Conservation (phyloP, 371 early-diverging fungal species). For the Mortierella sp. region DNA sequence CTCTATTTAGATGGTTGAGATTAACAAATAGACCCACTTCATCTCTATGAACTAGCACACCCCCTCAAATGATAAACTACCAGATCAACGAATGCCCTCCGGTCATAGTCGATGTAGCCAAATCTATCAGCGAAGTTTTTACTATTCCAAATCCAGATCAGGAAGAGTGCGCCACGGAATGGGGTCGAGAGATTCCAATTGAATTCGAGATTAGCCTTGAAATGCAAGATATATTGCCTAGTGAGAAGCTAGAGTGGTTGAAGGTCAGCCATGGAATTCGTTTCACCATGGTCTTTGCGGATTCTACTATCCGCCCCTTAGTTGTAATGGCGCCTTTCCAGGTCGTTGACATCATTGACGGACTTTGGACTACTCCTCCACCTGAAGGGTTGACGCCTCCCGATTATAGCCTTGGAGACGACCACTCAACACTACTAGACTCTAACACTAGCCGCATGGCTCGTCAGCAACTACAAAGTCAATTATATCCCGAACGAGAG, state of each 20-base stretch:
- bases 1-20: not conserved
- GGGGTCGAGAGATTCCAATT: slow-evolving; percentile 39
- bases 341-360: slow-evolving; percentile 28
- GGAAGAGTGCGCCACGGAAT: slow-evolving; percentile 18
- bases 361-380: slow-evolving; percentile 24
- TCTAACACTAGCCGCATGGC: slow-evolving; percentile 43
- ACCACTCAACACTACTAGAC: slow-evolving; percentile 32
- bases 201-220: slow-evolving; percentile 32
- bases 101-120: slow-evolving; percentile 11
- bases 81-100: not conserved
- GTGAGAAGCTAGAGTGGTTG: slow-evolving; percentile 27
- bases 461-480: slow-evolving; percentile 13
- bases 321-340: slow-evolving; percentile 39
- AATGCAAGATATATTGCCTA: slow-evolving; percentile 16
- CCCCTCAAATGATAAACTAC: no score
- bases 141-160: slow-evolving; percentile 40
- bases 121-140: slow-evolving; percentile 18
- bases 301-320: slow-evolving; percentile 23
- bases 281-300: slow-evolving; percentile 43
- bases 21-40: not conserved
- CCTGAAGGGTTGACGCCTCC: slow-evolving; percentile 40
- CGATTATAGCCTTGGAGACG: slow-evolving; percentile 32
- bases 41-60: not conserved
- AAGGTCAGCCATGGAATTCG: slow-evolving; percentile 34
- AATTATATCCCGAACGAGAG: slow-evolving; percentile 43